Evolutionary conservation across 768 basidiomycete genomes (phyloP).

Genomic region (Dentipellis sp.): DNA sequence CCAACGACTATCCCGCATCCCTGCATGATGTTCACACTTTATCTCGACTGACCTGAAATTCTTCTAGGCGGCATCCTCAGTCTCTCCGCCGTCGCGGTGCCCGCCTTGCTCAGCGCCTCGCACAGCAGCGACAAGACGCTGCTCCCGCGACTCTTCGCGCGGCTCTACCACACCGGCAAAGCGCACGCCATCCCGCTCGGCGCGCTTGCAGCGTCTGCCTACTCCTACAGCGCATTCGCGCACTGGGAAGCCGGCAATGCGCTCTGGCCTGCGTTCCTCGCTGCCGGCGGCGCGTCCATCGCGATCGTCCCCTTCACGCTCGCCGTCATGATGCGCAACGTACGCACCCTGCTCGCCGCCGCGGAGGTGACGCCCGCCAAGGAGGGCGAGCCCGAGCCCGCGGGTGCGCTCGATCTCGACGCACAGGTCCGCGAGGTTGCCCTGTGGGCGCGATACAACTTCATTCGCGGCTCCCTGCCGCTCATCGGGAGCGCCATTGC

Average conservation of each 20-base stretch:
- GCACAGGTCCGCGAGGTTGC: not conserved
- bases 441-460: not conserved
- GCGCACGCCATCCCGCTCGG: not conserved
- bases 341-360: not conserved
- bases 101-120: not conserved
- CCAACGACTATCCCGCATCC: not conserved
- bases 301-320: not conserved
- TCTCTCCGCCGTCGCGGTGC: not conserved
- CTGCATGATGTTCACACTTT: not conserved
- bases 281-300: not conserved
- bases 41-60: no score
- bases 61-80: not conserved
- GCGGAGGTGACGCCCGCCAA: not conserved
- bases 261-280: not conserved
- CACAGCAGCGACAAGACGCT: not conserved
- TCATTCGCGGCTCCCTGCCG: not conserved
- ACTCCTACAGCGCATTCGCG: not conserved
- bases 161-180: not conserved
- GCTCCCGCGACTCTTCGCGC: constrained; percentile 1
- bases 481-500: not conserved
- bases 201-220: not conserved
- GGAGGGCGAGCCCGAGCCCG: not conserved
- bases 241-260: not conserved
- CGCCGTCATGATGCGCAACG: not conserved
- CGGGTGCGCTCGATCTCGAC: not conserved